Conservation (phyloP, 495 filamentous ascomycete genomes). For the Xylaria flabelliformis region DNA sequence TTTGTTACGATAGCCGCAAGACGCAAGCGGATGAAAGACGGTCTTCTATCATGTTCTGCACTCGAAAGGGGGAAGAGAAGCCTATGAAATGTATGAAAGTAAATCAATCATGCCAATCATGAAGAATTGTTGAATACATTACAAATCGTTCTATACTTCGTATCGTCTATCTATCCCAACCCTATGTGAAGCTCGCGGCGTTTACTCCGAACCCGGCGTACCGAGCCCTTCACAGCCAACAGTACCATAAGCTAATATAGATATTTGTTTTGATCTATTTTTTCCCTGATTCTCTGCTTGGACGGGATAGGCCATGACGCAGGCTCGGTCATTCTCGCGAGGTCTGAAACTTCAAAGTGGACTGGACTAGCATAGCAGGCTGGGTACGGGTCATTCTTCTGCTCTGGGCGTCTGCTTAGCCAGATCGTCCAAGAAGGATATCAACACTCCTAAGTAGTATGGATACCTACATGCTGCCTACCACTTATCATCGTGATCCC, state of each 20-base stretch:
- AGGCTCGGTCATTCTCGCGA: neutral
- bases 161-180: neutral
- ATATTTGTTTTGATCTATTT: neutral
- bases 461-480: neutral
- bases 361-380: neutral
- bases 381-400: neutral
- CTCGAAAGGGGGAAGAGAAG: neutral
- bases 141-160: neutral
- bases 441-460: conserved; percentile 1
- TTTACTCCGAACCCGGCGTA: no score
- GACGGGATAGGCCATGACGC: neutral
- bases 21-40: neutral
- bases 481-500: neutral
- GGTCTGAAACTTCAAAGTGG: neutral
- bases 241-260: neutral
- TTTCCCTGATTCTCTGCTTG: neutral
- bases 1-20: conserved; percentile 15
- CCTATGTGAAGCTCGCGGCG: no score
- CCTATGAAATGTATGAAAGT: neutral
- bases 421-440: neutral
- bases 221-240: neutral
- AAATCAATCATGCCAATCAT: neutral
- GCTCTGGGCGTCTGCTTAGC: conserved; percentile 1
- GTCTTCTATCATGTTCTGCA: neutral
- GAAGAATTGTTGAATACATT: neutral